These are phyloP conservation scores for Globisporangium cylindrosporum DNA, from an alignment of 352 stramenopile genomes.

Conservation along the genomic window DNA sequence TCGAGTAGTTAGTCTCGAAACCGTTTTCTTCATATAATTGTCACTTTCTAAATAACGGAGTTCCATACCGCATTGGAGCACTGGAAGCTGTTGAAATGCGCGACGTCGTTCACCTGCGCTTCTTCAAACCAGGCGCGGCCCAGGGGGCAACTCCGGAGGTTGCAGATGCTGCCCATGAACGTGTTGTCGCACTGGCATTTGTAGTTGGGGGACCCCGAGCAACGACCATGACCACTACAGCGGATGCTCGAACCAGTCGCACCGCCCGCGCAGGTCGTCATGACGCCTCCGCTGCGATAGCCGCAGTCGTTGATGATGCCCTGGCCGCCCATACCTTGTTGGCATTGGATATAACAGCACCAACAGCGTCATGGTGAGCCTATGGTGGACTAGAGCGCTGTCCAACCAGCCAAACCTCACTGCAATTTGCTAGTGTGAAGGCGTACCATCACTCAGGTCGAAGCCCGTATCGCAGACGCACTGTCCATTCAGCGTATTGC, in stretches of 20 bases:
- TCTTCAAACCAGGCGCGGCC: slow-evolving; percentile 73
- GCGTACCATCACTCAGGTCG: slow-evolving; percentile 51
- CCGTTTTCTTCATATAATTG: no score
- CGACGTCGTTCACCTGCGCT: slow-evolving; percentile 38
- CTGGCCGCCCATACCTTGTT: slow-evolving; percentile 22
- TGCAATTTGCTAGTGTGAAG: not conserved
- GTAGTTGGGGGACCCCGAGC: slow-evolving; percentile 38
- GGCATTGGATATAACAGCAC: not conserved
- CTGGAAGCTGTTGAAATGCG: slow-evolving; percentile 46
- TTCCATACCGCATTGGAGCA: slow-evolving; percentile 67
- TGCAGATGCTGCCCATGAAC: slow-evolving; percentile 60
- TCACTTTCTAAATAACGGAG: not conserved
- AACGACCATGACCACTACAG: slow-evolving; percentile 63
- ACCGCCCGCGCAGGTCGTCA: slow-evolving; percentile 43
- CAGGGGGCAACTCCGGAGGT: slow-evolving; percentile 40
- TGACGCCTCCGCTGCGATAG: slow-evolving; percentile 35
- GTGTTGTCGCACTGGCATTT: slow-evolving; percentile 51
- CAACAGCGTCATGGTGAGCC: no score
- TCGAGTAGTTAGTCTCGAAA: not conserved
- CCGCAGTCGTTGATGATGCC: slow-evolving; percentile 42
- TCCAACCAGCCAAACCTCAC: not conserved
- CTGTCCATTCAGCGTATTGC: slow-evolving; percentile 43
- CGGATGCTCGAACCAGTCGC: slow-evolving; percentile 10
- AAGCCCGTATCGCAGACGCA: slow-evolving; percentile 52
- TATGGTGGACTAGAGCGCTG: no score